Percentiles rank a stretch among this genome's conserved stretches.
These are phyloP conservation scores for Cronartium quercuum DNA, from an alignment of 1,284 basidiomycete genomes.

Conservation along the genomic window DNA sequence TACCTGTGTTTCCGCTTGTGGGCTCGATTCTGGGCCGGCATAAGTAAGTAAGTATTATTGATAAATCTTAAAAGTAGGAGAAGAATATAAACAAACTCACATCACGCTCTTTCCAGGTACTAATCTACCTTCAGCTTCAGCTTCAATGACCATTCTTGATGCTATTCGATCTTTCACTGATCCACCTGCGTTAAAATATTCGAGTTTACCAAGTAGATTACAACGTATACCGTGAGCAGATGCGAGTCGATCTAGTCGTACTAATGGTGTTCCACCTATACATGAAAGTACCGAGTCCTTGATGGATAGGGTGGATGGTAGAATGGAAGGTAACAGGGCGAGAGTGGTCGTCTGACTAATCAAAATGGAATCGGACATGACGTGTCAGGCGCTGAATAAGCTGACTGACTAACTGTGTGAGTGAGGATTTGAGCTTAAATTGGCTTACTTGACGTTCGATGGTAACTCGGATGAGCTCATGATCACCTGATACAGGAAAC, in stretches of 20 bases:
- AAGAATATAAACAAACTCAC: constrained; percentile 37
- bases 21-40: constrained; percentile 39
- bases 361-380: too few species aligned
- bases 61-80: not conserved
- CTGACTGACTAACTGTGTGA: too few species aligned
- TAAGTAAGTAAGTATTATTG: not conserved
- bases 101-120: constrained; percentile 83
- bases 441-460: too few species aligned
- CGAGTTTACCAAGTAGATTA: constrained; percentile 90
- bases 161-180: constrained; percentile 82
- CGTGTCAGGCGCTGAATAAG: too few species aligned
- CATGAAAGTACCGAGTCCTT: constrained; percentile 72
- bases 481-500: too few species aligned
- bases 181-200: constrained; percentile 84
- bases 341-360: too few species aligned
- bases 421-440: too few species aligned
- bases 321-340: not conserved
- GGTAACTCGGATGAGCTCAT: too few species aligned
- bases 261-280: constrained; percentile 83
- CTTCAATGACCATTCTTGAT: constrained; percentile 81
- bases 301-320: constrained; percentile 49
- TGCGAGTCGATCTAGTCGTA: constrained; percentile 75
- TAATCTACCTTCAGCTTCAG: constrained; percentile 77
- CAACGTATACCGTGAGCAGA: constrained; percentile 70
- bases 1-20: constrained; percentile 89